Evolutionary conservation across 805 yeast genomes (phyloP).

Genomic region (Saturnispora sanitii): DNA sequence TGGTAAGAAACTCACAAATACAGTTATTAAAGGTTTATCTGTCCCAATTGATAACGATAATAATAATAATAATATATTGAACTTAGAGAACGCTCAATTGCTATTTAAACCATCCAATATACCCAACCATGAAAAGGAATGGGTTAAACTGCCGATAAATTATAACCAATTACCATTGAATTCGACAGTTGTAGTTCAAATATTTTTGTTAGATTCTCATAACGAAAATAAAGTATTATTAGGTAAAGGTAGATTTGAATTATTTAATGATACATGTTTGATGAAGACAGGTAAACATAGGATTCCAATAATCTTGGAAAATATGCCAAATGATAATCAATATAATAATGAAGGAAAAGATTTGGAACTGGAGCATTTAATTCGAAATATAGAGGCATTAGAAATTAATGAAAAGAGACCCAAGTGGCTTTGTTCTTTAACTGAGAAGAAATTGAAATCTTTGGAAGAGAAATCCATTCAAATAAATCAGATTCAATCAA

Average conservation of each 20-base stretch:
- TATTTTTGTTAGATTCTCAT: constrained; percentile 57
- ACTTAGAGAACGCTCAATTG: neutral
- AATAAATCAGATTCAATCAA: constrained; percentile 19
- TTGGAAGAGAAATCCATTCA: constrained; percentile 37
- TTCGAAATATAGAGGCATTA: constrained; percentile 1
- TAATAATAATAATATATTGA: neutral
- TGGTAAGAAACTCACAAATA: constrained; percentile 34
- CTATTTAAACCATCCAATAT: neutral
- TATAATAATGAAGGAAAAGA: neutral
- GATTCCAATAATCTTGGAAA: constrained; percentile 37
- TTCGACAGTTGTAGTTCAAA: constrained; percentile 46
- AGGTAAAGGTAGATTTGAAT: constrained; percentile 48
- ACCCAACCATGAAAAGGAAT: constrained; percentile 26
- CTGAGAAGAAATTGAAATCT: constrained; percentile 28
- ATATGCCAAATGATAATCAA: neutral
- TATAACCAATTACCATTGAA: constrained; percentile 62
- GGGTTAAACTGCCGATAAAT: constrained; percentile 63
- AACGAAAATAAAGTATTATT: constrained; percentile 39
- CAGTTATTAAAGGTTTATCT: constrained; percentile 25
- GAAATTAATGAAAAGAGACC: constrained; percentile 20
- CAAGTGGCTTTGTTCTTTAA: constrained; percentile 68
- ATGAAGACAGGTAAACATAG: constrained; percentile 44
- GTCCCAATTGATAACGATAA: neutral
- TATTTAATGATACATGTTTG: constrained; percentile 37
- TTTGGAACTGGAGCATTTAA: neutral